Evolutionary conservation across 768 basidiomycete species (phyloP).

Genomic region (Phylloporus rhodoxanthus): DNA sequence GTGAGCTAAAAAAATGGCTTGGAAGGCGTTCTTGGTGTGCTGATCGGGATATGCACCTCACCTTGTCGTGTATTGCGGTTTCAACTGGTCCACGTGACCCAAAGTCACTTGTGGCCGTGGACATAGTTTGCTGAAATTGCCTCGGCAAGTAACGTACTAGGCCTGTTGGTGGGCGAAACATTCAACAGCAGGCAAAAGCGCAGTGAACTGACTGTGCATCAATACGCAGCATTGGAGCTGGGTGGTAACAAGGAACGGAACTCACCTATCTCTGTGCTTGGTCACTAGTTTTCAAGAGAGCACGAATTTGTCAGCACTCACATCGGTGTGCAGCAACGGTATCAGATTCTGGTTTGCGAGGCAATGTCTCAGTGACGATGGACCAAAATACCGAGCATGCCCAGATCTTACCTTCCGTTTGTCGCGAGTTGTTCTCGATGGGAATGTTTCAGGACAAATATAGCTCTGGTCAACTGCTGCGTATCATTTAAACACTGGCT

Average conservation of each 20-base stretch:
- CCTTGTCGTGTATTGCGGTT: slow-evolving; percentile 56
- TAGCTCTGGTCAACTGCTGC: not conserved
- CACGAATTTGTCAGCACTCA: slow-evolving; percentile 15
- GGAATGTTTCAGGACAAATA: not conserved
- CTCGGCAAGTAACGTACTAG: slow-evolving; percentile 15
- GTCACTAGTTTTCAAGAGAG: too few species aligned
- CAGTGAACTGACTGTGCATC: slow-evolving; percentile 11
- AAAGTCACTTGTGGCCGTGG: slow-evolving; percentile 21
- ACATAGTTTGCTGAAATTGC: slow-evolving; percentile 25
- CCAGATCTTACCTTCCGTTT: not conserved
- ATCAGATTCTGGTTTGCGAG: slow-evolving; percentile 8
- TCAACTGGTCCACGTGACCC: slow-evolving; percentile 46
- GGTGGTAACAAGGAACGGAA: slow-evolving; percentile 9
- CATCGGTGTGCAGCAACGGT: not conserved
- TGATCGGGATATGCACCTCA: slow-evolving; percentile 26
- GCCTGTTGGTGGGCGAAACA: slow-evolving; percentile 23
- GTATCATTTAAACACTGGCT: not conserved
- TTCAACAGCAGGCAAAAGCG: slow-evolving; percentile 10
- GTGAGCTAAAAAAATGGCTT: slow-evolving; percentile 46
- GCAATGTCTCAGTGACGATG: slow-evolving; percentile 13
- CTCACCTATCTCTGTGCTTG: slow-evolving; percentile 1
- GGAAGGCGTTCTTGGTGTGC: slow-evolving; percentile 17
- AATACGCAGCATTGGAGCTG: slow-evolving; percentile 14
- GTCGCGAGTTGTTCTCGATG: not conserved
- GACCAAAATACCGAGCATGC: slow-evolving; percentile 3